Percentiles rank a stretch among this genome's conserved stretches.
These are phyloP conservation scores for Syzygium jambos DNA, from an alignment of 345 rosid genomes.

Conservation along the genomic window DNA sequence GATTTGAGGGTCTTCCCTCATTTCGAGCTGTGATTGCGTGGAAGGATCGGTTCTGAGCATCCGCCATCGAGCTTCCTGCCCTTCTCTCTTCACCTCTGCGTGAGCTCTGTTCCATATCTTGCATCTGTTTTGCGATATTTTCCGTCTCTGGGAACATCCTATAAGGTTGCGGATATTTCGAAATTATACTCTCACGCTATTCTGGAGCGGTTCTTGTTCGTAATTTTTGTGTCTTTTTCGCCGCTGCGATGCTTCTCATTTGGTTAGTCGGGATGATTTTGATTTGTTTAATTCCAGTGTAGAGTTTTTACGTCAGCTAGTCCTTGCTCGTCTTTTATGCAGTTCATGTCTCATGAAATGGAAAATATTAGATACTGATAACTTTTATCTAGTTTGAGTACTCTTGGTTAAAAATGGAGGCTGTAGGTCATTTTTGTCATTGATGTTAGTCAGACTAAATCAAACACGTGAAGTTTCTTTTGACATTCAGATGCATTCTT, in stretches of 20 bases:
- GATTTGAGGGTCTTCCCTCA: not conserved
- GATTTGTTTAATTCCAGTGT: not conserved
- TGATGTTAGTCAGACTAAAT: not conserved
- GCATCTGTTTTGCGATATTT: not conserved
- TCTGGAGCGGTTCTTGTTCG: not conserved
- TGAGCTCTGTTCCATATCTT: not conserved
- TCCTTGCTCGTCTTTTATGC: not conserved
- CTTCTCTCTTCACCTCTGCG: not conserved
- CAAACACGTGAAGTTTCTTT: not conserved
- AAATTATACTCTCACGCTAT: not conserved
- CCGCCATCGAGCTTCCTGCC: not conserved
- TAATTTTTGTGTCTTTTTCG: not conserved
- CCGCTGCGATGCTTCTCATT: not conserved
- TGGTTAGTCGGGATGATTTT: not conserved
- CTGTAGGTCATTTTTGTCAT: not conserved
- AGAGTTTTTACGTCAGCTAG: not conserved
- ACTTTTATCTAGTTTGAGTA: not conserved
- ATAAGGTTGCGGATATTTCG: not conserved
- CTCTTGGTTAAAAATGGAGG: not conserved
- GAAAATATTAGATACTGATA: not conserved
- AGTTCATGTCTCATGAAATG: not conserved
- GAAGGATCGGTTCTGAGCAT: not conserved
- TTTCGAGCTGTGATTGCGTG: not conserved
- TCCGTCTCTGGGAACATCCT: not conserved
- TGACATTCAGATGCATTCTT: not conserved